phyloP scores from a whole-genome alignment of 2,329 filamentous ascomycete genomes.

The Diaporthe citri region DNA sequence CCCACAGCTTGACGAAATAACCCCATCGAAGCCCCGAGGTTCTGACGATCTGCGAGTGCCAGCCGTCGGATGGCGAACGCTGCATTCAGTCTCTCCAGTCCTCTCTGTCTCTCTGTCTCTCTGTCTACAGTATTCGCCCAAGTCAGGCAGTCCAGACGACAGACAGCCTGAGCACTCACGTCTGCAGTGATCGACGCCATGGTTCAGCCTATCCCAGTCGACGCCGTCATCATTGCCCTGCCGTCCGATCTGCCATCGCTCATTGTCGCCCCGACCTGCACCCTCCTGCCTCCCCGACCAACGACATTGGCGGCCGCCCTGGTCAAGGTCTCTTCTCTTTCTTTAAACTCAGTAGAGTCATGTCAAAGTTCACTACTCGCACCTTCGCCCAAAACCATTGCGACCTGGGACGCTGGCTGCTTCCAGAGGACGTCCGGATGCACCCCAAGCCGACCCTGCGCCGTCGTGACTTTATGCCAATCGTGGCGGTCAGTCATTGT shows the following conservation, averaged over 20 bases:
- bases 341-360: constrained; percentile 18
- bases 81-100: not conserved
- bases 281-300: not conserved
- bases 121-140: no score
- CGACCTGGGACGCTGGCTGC: constrained; percentile 11
- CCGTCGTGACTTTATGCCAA: constrained; percentile 14
- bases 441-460: not conserved
- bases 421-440: not conserved
- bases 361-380: constrained; percentile 22
- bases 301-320: not conserved
- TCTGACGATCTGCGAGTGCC: constrained; percentile 5
- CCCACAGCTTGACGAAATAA: constrained; percentile 23
- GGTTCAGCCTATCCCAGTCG: constrained; percentile 24
- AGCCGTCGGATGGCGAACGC: constrained; percentile 12
- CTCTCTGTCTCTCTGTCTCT: not conserved
- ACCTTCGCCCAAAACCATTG: not conserved
- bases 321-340: not conserved
- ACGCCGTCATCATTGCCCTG: constrained; percentile 26
- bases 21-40: constrained; percentile 22
- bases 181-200: constrained; percentile 21
- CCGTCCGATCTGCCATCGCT: constrained; percentile 1
- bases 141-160: not conserved
- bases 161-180: not conserved
- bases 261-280: not conserved
- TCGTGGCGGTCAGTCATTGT: constrained; percentile 5